A percentile compares a stretch with the other conserved stretches of the same genome.
Conservation (phyloP, 345 rosid species). For the Brassica nigra region DNA sequence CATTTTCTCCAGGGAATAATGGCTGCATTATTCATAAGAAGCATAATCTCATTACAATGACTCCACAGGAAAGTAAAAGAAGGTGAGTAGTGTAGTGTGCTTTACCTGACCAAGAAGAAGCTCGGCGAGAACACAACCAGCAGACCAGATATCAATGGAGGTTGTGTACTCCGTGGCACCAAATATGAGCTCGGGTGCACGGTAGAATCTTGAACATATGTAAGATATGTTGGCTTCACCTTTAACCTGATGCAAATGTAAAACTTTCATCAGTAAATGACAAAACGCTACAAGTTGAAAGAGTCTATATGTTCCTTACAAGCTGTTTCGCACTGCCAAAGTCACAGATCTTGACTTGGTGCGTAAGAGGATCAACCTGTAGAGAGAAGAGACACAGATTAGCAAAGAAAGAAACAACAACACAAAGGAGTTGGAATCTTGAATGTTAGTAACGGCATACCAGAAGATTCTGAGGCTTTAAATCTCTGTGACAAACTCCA, state of each 20-base stretch:
- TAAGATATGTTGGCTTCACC: constrained; percentile 68
- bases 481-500: constrained; percentile 86
- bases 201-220: constrained; percentile 70
- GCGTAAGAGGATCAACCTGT: constrained; percentile 93
- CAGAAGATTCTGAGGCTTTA: constrained; percentile 91
- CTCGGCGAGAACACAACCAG: constrained; percentile 79
- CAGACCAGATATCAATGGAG: constrained; percentile 74
- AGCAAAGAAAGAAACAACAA: constrained; percentile 13
- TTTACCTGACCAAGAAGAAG: constrained; percentile 74
- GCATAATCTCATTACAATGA: neutral
- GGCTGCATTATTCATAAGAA: constrained; percentile 54
- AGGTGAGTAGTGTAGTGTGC: neutral
- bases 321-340: constrained; percentile 95
- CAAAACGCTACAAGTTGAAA: neutral
- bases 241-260: constrained; percentile 55
- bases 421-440: neutral
- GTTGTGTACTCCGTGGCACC: constrained; percentile 75
- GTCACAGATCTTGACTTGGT: constrained; percentile 74
- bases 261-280: neutral
- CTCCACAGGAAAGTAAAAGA: neutral
- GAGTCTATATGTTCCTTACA: constrained; percentile 41
- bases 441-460: constrained; percentile 41
- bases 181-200: constrained; percentile 73
- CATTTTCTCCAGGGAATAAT: constrained; percentile 89
- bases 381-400: constrained; percentile 14